phyloP scores from a whole-genome alignment of 1,284 basidiomycete species.

The Ustanciosporium gigantosporum region DNA sequence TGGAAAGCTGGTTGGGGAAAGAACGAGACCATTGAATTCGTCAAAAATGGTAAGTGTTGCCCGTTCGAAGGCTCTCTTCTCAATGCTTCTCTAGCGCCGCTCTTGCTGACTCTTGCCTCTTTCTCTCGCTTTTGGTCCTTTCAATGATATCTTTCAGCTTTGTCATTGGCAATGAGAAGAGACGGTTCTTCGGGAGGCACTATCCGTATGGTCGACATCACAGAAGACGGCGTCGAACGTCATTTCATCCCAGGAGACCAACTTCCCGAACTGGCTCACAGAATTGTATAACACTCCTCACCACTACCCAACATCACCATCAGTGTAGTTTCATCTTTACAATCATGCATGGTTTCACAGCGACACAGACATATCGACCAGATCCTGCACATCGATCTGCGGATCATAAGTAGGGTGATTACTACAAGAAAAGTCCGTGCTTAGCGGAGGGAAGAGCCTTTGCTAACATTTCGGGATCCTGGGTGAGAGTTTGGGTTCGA shows the following conservation, averaged over 20 bases:
- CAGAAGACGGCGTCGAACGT: constrained; percentile 85
- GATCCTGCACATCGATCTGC: no score
- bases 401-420: no score
- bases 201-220: constrained; percentile 96
- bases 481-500: no score
- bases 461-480: constrained; percentile 23
- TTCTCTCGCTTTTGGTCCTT: background rate
- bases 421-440: no score
- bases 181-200: constrained; percentile 98
- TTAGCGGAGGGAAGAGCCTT: constrained; percentile 23
- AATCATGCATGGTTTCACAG: no score
- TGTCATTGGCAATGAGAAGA: constrained; percentile 92
- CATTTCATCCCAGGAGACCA: constrained; percentile 84
- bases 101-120: background rate
- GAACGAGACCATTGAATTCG: constrained; percentile 90
- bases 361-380: no score
- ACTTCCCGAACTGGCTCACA: constrained; percentile 45
- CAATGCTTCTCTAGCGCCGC: background rate
- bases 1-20: constrained; percentile 89
- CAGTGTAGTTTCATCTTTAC: no score
- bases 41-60: constrained; percentile 76
- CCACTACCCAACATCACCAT: no score
- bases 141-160: constrained; percentile 65
- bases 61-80: background rate
- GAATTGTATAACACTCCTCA: constrained; percentile 50